Percentiles rank a stretch among this genome's conserved stretches.
Evolutionary conservation across 495 filamentous ascomycete genomes (phyloP).

Genomic region (Penicillium paradoxum): DNA sequence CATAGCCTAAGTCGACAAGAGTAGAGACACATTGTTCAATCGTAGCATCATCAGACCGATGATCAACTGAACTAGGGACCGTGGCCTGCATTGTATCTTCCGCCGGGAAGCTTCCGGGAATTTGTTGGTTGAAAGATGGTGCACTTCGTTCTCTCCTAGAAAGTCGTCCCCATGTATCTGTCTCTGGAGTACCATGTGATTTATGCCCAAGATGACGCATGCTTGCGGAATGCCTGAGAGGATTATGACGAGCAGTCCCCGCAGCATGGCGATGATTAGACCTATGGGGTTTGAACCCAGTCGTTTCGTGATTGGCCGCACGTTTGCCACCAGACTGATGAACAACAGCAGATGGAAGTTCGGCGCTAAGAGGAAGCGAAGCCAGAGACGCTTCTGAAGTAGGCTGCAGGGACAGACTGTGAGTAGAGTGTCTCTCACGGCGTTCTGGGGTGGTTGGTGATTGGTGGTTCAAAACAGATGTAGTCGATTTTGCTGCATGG

Average conservation of each 20-base stretch:
- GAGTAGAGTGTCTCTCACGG: neutral
- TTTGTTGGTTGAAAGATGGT: constrained; percentile 13
- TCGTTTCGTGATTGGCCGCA: constrained; percentile 16
- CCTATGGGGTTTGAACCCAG: constrained; percentile 7
- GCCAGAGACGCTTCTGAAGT: neutral
- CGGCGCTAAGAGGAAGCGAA: neutral
- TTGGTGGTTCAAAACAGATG: neutral
- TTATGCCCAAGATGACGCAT: constrained; percentile 22
- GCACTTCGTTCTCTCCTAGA: constrained; percentile 18
- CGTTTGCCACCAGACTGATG: neutral
- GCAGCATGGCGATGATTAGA: constrained; percentile 9
- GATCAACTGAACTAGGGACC: neutral
- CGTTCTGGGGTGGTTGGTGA: neutral
- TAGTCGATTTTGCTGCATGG: neutral
- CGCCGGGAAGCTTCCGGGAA: constrained; percentile 27
- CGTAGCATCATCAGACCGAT: constrained; percentile 11
- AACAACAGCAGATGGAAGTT: neutral
- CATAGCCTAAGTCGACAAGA: constrained; percentile 47
- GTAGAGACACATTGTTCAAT: constrained; percentile 45
- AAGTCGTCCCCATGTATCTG: constrained; percentile 17
- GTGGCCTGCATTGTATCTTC: constrained; percentile 17
- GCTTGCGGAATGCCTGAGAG: constrained; percentile 14
- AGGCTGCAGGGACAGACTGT: neutral
- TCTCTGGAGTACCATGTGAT: constrained; percentile 5
- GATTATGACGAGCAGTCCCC: neutral